Conservation (phyloP, 768 basidiomycete species). For the Boletus tomentosulus region DNA sequence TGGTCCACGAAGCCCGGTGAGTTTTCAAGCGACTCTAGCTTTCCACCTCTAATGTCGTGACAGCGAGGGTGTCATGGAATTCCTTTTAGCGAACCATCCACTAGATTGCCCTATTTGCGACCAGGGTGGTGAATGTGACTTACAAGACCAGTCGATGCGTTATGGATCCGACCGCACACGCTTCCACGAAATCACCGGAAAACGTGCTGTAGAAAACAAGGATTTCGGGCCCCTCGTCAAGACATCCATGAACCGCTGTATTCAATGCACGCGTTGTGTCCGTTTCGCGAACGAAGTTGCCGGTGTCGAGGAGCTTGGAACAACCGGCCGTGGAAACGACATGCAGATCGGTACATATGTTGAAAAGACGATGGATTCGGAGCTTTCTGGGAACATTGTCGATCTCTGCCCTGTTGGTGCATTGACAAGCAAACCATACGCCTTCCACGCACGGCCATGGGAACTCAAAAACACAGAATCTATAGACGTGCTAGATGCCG, state of each 20-base stretch:
- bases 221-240: constrained; percentile 97
- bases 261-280: constrained; percentile 98
- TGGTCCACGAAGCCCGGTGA: constrained; percentile 84
- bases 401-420: constrained; percentile 99
- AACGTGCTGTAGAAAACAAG: constrained; percentile 98
- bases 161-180: constrained; percentile 97
- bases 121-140: constrained; percentile 97
- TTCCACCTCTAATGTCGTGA: constrained; percentile 8
- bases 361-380: constrained; percentile 95
- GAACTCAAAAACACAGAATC: constrained; percentile 98
- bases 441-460: constrained; percentile 97
- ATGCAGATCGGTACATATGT: constrained; percentile 99
- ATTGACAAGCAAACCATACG: constrained; percentile 96
- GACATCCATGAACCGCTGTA: constrained; percentile 98
- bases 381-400: constrained; percentile 94
- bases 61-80: constrained; percentile 99
- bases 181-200: constrained; percentile 97
- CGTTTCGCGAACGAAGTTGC: constrained; percentile 99
- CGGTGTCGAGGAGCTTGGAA: constrained; percentile 95
- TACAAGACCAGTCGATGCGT: constrained; percentile 99
- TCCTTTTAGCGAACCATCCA: constrained; percentile 95
- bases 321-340: constrained; percentile 96
- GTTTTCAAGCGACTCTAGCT: constrained; percentile 3
- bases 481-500: constrained; percentile 90
- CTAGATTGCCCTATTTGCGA: constrained; percentile 99